phyloP scores from a whole-genome alignment of 139 green algal species.

The Chlamydomonas eustigma region DNA sequence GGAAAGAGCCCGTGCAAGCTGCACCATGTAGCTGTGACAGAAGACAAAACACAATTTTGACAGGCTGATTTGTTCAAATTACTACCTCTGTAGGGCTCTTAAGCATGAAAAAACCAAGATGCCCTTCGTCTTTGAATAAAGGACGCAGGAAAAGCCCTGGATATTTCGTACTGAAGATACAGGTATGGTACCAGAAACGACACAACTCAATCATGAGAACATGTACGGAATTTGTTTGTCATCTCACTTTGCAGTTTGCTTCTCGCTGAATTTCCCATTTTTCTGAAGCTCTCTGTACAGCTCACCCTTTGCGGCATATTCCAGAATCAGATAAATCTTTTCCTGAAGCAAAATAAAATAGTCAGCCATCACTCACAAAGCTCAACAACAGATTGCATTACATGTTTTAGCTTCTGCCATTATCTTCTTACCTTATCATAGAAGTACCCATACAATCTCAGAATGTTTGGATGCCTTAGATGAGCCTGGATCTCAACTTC shows the following conservation, averaged over 20 bases:
- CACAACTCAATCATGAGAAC: no score
- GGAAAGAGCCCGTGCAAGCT: conserved; percentile 77
- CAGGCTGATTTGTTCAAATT: no score
- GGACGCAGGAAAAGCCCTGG: no score
- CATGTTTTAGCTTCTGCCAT: neutral
- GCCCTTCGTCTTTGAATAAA: no score
- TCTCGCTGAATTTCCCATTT: conserved; percentile 76
- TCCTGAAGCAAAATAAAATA: conserved; percentile 31
- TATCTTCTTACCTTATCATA: conserved; percentile 71
- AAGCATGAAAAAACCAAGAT: no score
- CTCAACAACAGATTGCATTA: neutral
- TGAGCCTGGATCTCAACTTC: conserved; percentile 99
- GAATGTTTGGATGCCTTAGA: conserved; percentile 96
- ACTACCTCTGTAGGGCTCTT: no score
- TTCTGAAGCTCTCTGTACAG: conserved; percentile 95
- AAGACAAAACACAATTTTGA: neutral
- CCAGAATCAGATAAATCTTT: conserved; percentile 97
- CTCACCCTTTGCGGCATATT: conserved; percentile 93
- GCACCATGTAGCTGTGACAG: conserved; percentile 71
- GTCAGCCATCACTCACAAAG: neutral
- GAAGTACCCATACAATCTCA: conserved; percentile 97
- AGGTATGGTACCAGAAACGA: no score
- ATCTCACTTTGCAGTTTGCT: conserved; percentile 69
- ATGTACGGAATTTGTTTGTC: no score
- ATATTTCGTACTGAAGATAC: no score